These are phyloP conservation scores for Paraphoma chrysanthemicola DNA, from an alignment of 2,329 filamentous ascomycete species.

Conservation along the genomic window DNA sequence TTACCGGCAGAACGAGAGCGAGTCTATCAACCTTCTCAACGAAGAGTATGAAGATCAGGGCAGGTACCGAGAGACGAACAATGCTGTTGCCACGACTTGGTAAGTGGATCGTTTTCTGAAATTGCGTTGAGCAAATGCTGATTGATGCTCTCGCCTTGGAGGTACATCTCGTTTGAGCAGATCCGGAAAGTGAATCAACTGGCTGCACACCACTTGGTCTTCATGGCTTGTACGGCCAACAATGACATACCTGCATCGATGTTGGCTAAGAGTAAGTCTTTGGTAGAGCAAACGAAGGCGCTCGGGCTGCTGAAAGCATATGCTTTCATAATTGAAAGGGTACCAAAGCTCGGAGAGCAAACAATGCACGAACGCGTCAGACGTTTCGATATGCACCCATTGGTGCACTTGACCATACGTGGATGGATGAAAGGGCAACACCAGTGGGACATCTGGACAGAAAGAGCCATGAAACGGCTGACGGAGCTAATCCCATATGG, in stretches of 20 bases:
- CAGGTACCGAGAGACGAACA: conserved; percentile 38
- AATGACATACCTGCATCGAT: conserved; percentile 42
- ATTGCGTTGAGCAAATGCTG: background rate
- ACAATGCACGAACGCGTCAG: background rate
- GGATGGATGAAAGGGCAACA: conserved; percentile 39
- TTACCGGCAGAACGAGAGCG: conserved; percentile 28
- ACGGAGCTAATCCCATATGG: conserved; percentile 26
- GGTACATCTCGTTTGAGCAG: conserved; percentile 18
- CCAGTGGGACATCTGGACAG: conserved; percentile 16
- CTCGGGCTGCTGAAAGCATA: conserved; percentile 43
- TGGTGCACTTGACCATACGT: conserved; percentile 44
- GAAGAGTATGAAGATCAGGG: conserved; percentile 42
- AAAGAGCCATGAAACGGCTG: conserved; percentile 22
- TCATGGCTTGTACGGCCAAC: conserved; percentile 24
- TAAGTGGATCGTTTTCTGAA: background rate
- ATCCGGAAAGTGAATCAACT: conserved; percentile 21
- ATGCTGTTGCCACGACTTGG: conserved; percentile 47
- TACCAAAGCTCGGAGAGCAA: background rate
- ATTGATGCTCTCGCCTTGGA: background rate
- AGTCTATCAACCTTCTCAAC: conserved; percentile 35
- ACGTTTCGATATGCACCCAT: conserved; percentile 40
- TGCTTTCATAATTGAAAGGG: conserved; percentile 33
- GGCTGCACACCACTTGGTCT: conserved; percentile 42
- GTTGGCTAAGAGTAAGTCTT: conserved; percentile 26
- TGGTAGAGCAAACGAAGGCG: conserved; percentile 30